A percentile compares a stretch with the other conserved stretches of the same genome.
Conservation (phyloP, 106 monocot species). For the Alisma plantagoaquatica region DNA sequence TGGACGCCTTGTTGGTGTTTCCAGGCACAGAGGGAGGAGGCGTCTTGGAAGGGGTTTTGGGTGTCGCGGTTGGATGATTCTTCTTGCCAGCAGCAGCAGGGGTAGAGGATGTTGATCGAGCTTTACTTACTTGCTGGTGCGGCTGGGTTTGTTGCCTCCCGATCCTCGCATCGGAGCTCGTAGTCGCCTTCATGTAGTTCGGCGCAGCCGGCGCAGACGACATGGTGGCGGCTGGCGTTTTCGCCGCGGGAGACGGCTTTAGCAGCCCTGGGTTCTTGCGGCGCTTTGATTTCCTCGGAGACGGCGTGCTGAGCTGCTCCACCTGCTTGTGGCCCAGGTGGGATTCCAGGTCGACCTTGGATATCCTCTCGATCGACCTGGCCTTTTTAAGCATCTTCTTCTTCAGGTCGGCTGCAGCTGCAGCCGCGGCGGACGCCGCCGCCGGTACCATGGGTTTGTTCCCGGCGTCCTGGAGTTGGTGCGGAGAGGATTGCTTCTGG, state of each 20-base stretch:
- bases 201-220: slow-evolving; percentile 9
- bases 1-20: no score
- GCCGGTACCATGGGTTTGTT: no score
- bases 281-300: background rate
- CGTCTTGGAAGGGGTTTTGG: background rate
- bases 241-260: background rate
- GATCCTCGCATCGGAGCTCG: slow-evolving; percentile 35
- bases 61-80: background rate
- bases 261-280: background rate
- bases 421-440: no score
- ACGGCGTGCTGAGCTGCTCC: background rate
- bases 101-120: background rate
- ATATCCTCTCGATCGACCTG: slow-evolving; percentile 10
- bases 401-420: slow-evolving; percentile 5
- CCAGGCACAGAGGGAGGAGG: background rate
- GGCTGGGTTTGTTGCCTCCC: slow-evolving; percentile 14
- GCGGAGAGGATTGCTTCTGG: no score
- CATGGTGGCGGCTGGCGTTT: background rate
- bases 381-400: slow-evolving; percentile 17
- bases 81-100: background rate
- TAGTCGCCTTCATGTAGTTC: slow-evolving; percentile 57
- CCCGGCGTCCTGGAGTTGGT: no score
- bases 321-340: slow-evolving; percentile 5
- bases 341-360: slow-evolving; percentile 7
- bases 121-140: no score